Evolutionary conservation across 345 rosid genomes (phyloP).

Genomic region (Salix dunnii): DNA sequence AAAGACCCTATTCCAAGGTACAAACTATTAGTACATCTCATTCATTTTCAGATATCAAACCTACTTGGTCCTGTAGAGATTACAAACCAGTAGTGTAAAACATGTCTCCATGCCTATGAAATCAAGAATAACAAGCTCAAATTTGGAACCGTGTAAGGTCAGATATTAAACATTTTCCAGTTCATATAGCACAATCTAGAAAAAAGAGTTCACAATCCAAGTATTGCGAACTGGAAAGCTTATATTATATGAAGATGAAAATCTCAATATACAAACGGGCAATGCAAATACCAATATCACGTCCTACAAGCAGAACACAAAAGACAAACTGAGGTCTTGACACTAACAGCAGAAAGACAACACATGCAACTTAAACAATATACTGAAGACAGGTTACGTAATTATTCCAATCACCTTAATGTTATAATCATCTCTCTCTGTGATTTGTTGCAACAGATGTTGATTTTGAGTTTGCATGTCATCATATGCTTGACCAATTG

Average conservation of each 20-base stretch:
- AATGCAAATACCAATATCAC: neutral
- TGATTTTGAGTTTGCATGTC: constrained; percentile 96
- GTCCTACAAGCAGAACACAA: neutral
- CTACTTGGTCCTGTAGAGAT: neutral
- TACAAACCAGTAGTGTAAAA: neutral
- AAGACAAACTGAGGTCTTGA: neutral
- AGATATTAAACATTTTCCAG: neutral
- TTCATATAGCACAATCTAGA: neutral
- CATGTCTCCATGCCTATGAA: neutral
- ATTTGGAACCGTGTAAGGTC: neutral
- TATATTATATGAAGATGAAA: neutral
- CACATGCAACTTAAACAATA: neutral
- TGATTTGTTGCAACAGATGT: constrained; percentile 84
- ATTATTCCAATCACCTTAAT: constrained; percentile 57
- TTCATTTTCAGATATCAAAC: neutral
- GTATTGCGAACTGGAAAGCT: neutral
- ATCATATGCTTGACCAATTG: constrained; percentile 89
- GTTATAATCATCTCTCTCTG: constrained; percentile 98
- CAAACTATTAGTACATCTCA: neutral
- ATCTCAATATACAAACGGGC: neutral
- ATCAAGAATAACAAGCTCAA: neutral
- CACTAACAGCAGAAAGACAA: neutral
- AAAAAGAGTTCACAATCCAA: neutral
- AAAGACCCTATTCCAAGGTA: neutral
- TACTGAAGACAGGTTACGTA: neutral